These are phyloP conservation scores for Fusarium illudens DNA, from an alignment of 2,329 filamentous ascomycete genomes.

Conservation along the genomic window DNA sequence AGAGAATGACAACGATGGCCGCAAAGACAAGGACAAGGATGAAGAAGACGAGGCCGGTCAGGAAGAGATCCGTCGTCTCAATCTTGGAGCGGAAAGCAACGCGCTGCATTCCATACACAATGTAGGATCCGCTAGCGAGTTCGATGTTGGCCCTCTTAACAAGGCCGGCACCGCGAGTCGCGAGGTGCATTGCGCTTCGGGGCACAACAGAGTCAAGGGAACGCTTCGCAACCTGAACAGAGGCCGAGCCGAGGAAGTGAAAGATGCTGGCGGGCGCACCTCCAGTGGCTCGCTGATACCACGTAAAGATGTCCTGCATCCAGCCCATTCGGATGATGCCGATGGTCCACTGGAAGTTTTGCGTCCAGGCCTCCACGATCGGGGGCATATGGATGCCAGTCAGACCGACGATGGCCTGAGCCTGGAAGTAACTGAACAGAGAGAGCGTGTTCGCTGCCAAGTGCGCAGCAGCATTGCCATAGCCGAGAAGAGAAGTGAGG, in stretches of 20 bases:
- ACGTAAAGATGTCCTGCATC: conserved; percentile 87
- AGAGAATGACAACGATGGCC: conserved; percentile 74
- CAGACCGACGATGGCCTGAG: conserved; percentile 89
- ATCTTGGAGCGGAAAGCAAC: conserved; percentile 89
- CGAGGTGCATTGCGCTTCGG: conserved; percentile 50
- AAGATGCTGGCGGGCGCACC: conserved; percentile 83
- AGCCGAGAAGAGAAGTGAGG: conserved; percentile 86
- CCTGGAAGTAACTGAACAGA: conserved; percentile 92
- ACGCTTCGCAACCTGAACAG: conserved; percentile 81
- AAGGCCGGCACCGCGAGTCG: conserved; percentile 63
- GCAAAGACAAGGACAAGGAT: conserved; percentile 81
- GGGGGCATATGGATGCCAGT: conserved; percentile 83
- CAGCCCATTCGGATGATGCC: conserved; percentile 87
- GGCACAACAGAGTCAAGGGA: conserved; percentile 50
- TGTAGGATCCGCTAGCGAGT: conserved; percentile 62
- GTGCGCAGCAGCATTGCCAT: conserved; percentile 93
- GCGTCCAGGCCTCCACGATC: conserved; percentile 90
- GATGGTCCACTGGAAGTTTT: conserved; percentile 99
- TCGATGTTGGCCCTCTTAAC: conserved; percentile 64
- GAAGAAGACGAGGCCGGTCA: conserved; percentile 91
- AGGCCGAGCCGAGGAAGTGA: conserved; percentile 75
- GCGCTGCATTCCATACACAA: conserved; percentile 84
- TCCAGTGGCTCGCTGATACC: conserved; percentile 94
- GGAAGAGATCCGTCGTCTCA: conserved; percentile 89
- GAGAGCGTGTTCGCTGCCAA: conserved; percentile 92